Evolutionary conservation across 345 rosid genomes (phyloP).

Genomic region (Euphorbia lathyris): DNA sequence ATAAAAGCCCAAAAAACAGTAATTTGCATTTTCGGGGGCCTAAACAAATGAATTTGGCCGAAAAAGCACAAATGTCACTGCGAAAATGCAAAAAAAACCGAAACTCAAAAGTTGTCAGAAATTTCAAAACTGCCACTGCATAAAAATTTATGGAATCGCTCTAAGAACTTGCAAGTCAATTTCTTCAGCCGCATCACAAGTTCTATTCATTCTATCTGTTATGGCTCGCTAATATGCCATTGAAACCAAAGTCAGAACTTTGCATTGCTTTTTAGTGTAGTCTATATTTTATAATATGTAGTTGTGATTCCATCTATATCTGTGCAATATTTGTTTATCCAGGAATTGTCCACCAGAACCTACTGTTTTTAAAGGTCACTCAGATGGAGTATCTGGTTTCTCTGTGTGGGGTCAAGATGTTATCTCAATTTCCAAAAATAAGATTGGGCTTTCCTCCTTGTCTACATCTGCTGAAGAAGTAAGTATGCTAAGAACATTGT

Average conservation of each 20-base stretch:
- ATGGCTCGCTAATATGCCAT: not conserved
- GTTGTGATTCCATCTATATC: conserved; percentile 15
- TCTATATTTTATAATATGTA: not conserved
- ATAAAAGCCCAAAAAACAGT: no score
- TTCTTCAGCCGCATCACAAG: no score
- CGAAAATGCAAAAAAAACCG: no score
- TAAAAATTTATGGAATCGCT: no score
- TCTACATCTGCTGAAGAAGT: conserved; percentile 61
- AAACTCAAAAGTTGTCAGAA: no score
- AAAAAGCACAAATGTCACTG: no score
- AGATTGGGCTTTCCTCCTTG: conserved; percentile 74
- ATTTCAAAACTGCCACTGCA: no score
- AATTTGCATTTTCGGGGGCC: no score
- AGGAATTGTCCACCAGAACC: conserved; percentile 64
- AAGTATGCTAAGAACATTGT: conserved; percentile 23
- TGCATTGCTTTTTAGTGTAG: not conserved
- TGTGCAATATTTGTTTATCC: conserved; percentile 13
- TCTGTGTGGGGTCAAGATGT: conserved; percentile 84
- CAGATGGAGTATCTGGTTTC: conserved; percentile 76
- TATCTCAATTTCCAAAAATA: conserved; percentile 78
- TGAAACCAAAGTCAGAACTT: not conserved
- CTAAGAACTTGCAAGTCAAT: no score
- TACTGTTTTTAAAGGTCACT: conserved; percentile 57
- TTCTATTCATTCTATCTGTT: not conserved
- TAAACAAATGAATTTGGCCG: no score